Conservation (phyloP, 2,329 filamentous ascomycete species). For the Pseudogymnoascus sp. region DNA sequence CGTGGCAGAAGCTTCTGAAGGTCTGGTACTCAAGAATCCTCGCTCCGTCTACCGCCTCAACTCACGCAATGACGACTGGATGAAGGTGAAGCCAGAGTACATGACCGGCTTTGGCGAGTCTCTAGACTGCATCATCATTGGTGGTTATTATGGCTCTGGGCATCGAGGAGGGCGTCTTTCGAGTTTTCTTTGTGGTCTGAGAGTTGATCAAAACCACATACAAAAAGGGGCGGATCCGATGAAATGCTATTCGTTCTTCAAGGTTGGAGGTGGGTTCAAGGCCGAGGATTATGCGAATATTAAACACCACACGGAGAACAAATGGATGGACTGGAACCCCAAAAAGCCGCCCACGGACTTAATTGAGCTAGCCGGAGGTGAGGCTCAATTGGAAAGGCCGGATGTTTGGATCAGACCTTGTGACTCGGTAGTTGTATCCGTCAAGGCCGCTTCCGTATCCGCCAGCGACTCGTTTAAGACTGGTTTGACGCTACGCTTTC, state of each 20-base stretch:
- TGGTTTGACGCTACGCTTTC: conserved; percentile 76
- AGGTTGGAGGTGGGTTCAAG: conserved; percentile 89
- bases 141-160: conserved; percentile 87
- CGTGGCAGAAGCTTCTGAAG: conserved; percentile 79
- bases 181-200: conserved; percentile 83
- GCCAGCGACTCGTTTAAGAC: conserved; percentile 70
- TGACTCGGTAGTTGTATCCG: conserved; percentile 78
- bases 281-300: conserved; percentile 79
- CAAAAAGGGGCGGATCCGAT: conserved; percentile 47
- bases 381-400: conserved; percentile 64
- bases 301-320: conserved; percentile 75
- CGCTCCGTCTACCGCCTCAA: conserved; percentile 79
- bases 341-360: conserved; percentile 67
- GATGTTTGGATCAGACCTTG: conserved; percentile 89
- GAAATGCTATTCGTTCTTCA: conserved; percentile 91
- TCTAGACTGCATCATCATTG: conserved; percentile 81
- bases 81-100: conserved; percentile 98
- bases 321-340: conserved; percentile 80
- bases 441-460: conserved; percentile 77
- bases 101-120: conserved; percentile 95
- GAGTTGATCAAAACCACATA: conserved; percentile 62
- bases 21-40: conserved; percentile 89
- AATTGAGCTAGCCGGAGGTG: conserved; percentile 73
- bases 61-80: conserved; percentile 89
- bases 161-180: conserved; percentile 73